phyloP scores from a whole-genome alignment of 768 basidiomycete species.

The Phlebiopsis flavidoalba region DNA sequence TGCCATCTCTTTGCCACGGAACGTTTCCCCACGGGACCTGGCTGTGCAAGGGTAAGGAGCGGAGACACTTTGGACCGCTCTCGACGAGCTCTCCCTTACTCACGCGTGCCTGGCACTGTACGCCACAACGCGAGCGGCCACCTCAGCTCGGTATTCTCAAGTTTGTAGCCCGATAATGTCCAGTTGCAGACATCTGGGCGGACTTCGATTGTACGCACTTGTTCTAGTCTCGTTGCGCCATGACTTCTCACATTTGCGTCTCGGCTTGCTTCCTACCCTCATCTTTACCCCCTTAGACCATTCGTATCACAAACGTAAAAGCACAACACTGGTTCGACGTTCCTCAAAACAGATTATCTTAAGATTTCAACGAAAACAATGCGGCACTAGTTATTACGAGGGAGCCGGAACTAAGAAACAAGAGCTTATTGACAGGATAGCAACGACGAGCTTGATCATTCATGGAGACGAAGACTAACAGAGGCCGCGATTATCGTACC shows the following conservation, averaged over 20 bases:
- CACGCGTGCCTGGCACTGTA: neutral
- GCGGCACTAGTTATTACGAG: constrained; percentile 57
- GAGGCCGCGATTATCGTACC: too few relatives aligned
- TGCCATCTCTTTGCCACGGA: neutral
- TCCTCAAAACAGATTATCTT: constrained; percentile 79
- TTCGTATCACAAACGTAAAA: constrained; percentile 68
- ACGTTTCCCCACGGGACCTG: constrained; percentile 11
- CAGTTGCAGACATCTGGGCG: constrained; percentile 52
- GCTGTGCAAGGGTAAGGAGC: constrained; percentile 5
- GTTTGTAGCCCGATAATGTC: constrained; percentile 44
- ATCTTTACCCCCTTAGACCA: constrained; percentile 37
- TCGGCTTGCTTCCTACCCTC: neutral
- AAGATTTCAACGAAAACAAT: constrained; percentile 79
- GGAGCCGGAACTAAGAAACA: constrained; percentile 86
- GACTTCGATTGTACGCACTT: constrained; percentile 66
- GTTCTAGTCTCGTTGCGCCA: constrained; percentile 8
- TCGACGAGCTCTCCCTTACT: constrained; percentile 1
- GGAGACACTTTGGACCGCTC: neutral
- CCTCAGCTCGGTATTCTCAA: neutral
- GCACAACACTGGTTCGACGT: constrained; percentile 80
- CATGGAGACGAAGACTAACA: constrained; percentile 54
- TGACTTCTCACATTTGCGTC: constrained; percentile 2
- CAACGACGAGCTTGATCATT: constrained; percentile 48
- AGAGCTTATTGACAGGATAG: constrained; percentile 78
- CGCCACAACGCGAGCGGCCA: neutral